Base-by-base conservation (phyloP, 2,329 filamentous ascomycete species). In the Trichoderma breve region DNA sequence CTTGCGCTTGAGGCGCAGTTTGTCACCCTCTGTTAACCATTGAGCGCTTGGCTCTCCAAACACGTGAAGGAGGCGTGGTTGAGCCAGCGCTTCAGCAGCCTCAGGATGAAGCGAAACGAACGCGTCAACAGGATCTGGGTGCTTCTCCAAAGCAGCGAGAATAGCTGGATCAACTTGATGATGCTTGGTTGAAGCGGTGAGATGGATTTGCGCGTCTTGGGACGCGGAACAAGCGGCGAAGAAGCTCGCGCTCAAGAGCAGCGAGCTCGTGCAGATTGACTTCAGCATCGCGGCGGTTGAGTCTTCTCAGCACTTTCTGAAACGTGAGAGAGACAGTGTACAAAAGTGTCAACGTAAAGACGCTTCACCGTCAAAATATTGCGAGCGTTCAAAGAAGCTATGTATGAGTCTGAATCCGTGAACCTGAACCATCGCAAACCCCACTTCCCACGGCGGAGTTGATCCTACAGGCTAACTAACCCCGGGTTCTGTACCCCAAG, bases 1-100 rank as follows among this genome's bases (percentile, higher is more conserved):
- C 79, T 90, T 87, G 76, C 89, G 83, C 76, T 89, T 87, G 61
- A 93, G 82, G 73, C 85, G 86, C 88, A 91, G 90, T 82, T 93
- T 94, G 80, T 93, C 89, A 51, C 92, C 87, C 76, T 93, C 91
- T 0, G 89, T 92, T 60, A 93, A 88, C 90, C 91, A 93, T 80
- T 84, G 82, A 14, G 89, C 78, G 75, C 81, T 90, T 75, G 90
- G 84, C 70, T 88, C 88, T 4, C 90, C 91, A 4, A 86, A 85
- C 24, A 92, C 81, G 80, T 92, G 90, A 72, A 93, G 87, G 28
- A 92, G 82, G 75, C 84, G 87, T 71, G 84, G 83, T 74, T 88
- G 85, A 26, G 75, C 74, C 4, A 80, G 74, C 61, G 74, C 57
- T 15, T 74, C 76, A 18, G 77, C 76, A 24, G 72, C 71, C 47